A percentile compares a stretch with the other conserved stretches of the same genome.
phyloP scores from a whole-genome alignment of 805 yeast species.

The Sporopachydermia lactativora region DNA sequence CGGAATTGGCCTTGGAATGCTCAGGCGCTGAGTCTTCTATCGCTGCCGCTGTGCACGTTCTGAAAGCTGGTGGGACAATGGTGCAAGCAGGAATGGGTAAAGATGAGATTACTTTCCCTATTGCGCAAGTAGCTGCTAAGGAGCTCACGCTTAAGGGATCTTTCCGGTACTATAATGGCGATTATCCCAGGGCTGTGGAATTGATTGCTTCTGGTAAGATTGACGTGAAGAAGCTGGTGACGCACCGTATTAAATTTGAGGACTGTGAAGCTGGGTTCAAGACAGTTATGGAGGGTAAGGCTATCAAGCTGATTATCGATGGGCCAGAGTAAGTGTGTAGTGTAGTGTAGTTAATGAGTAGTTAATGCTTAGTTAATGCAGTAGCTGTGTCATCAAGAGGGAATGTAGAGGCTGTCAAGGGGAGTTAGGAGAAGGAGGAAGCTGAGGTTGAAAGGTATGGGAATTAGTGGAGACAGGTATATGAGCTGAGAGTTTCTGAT shows the following conservation, averaged over 20 bases:
- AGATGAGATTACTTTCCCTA: conserved; percentile 57
- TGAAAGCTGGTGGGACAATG: conserved; percentile 54
- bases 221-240: conserved; percentile 52
- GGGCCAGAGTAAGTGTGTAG: conserved; percentile 41
- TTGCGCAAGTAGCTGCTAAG: conserved; percentile 44
- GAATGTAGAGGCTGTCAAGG: no score
- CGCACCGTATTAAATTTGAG: conserved; percentile 58
- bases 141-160: conserved; percentile 62
- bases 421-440: no score
- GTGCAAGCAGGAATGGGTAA: conserved; percentile 84
- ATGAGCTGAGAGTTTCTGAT: no score
- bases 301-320: conserved; percentile 67
- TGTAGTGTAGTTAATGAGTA: no score
- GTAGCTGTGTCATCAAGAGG: no score
- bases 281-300: conserved; percentile 47
- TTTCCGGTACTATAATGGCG: conserved; percentile 70
- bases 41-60: conserved; percentile 45
- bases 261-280: conserved; percentile 71
- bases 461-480: no score
- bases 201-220: conserved; percentile 50
- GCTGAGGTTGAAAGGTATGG: no score
- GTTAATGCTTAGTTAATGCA: no score
- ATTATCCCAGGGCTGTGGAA: conserved; percentile 58
- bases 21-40: conserved; percentile 76
- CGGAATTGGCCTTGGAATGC: conserved; percentile 65